Evolutionary conservation across 768 basidiomycete genomes (phyloP).

Genomic region (Mycena galopus): DNA sequence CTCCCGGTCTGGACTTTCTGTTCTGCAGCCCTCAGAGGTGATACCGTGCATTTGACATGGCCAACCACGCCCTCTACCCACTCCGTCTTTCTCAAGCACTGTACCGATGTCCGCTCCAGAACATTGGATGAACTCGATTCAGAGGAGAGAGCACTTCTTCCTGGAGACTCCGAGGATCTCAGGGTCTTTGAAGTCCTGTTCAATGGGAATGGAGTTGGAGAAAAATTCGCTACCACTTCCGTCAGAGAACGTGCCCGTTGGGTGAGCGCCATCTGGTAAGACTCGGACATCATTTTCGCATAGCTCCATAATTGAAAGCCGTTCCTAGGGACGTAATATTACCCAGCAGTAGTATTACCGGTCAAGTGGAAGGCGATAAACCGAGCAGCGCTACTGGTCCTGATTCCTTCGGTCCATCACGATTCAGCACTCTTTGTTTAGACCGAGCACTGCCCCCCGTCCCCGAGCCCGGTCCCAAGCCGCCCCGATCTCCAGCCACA

Average conservation of each 20-base stretch:
- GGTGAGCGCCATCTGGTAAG: conserved; percentile 83
- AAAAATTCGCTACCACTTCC: conserved; percentile 73
- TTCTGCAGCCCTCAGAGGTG: conserved; percentile 32
- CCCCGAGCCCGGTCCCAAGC: conserved; percentile 47
- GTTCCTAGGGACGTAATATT: conserved; percentile 71
- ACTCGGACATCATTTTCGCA: neutral
- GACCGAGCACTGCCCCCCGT: conserved; percentile 51
- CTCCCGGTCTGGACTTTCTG: conserved; percentile 32
- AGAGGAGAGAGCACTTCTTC: conserved; percentile 61
- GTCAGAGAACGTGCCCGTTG: conserved; percentile 77
- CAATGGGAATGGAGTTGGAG: conserved; percentile 64
- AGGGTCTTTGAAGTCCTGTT: conserved; percentile 78
- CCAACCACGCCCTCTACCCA: conserved; percentile 50
- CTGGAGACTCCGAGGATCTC: conserved; percentile 55
- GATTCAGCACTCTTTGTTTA: conserved; percentile 42
- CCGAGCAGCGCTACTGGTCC: neutral
- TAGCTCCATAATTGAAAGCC: neutral
- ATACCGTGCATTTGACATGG: conserved; percentile 38
- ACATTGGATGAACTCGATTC: conserved; percentile 53
- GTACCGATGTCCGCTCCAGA: conserved; percentile 76
- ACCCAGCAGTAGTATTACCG: conserved; percentile 30
- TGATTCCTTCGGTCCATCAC: conserved; percentile 30
- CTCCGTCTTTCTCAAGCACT: conserved; percentile 62
- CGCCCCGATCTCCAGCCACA: conserved; percentile 31
- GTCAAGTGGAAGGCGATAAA: neutral